These are phyloP conservation scores for Talaromyces ruber DNA, from an alignment of 495 filamentous ascomycete genomes.

Conservation along the genomic window DNA sequence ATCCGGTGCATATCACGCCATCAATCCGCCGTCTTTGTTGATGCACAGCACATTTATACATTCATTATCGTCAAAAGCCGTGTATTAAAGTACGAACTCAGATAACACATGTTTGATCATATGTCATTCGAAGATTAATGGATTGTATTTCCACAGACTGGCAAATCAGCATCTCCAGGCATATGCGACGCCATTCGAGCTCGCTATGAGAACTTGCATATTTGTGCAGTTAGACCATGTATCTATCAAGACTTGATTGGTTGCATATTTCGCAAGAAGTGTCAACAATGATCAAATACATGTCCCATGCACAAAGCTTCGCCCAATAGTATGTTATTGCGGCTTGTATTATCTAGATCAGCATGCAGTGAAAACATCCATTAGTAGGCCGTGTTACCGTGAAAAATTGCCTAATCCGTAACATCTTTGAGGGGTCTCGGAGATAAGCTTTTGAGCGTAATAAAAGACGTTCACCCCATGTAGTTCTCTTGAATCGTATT, in stretches of 20 bases:
- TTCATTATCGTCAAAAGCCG: neutral
- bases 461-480: neutral
- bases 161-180: neutral
- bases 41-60: neutral
- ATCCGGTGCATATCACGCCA: neutral
- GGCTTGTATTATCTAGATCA: no score
- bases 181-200: neutral
- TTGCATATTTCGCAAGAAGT: conserved; percentile 6
- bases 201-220: neutral
- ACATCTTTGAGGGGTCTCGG: neutral
- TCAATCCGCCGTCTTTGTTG: neutral
- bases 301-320: neutral
- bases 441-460: neutral
- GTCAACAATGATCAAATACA: conserved; percentile 8
- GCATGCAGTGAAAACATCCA: no score
- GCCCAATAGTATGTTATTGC: neutral
- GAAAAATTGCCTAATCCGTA: neutral
- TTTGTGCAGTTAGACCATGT: neutral
- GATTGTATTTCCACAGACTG: neutral
- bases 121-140: neutral
- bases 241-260: neutral
- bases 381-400: no score
- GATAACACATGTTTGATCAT: neutral
- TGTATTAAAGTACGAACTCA: neutral
- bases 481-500: neutral